A percentile compares a stretch with the other conserved stretches of the same genome.
phyloP scores from a whole-genome alignment of 2,329 filamentous ascomycete genomes.

The Triangularia verruculosa region DNA sequence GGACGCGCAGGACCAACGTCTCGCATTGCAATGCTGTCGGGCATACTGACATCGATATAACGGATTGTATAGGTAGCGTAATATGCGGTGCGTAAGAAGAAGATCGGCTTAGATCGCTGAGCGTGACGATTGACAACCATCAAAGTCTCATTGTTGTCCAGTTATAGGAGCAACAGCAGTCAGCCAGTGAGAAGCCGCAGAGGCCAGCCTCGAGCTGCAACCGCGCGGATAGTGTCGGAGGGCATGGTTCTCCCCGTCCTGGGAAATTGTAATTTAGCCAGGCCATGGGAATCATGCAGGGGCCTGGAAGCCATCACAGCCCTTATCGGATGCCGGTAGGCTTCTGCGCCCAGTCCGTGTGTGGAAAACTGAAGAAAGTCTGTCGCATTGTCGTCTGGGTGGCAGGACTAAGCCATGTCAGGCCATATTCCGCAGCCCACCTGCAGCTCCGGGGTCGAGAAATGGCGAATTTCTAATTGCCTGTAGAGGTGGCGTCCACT shows the following conservation, averaged over 20 bases:
- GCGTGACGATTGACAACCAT: background rate
- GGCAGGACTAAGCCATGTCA: background rate
- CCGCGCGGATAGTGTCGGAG: too few relatives aligned
- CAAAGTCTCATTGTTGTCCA: background rate
- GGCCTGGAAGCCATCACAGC: background rate
- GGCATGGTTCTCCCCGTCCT: too few relatives aligned
- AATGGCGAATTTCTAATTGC: background rate
- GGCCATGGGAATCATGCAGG: background rate
- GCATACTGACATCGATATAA: background rate
- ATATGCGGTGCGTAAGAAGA: background rate
- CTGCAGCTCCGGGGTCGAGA: background rate
- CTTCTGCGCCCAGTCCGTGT: background rate
- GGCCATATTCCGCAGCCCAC: background rate
- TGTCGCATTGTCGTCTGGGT: background rate
- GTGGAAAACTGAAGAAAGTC: background rate
- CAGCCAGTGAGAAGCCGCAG: background rate
- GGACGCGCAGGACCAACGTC: background rate
- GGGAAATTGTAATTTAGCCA: too few relatives aligned
- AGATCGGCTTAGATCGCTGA: background rate
- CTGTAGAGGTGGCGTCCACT: background rate
- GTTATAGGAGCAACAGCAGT: background rate
- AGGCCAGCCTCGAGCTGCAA: background rate
- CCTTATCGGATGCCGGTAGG: background rate
- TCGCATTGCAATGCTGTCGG: background rate
- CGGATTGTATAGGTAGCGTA: background rate